These are phyloP conservation scores for Cucumis melo DNA, from an alignment of 306 rosid species.

Conservation along the genomic window DNA sequence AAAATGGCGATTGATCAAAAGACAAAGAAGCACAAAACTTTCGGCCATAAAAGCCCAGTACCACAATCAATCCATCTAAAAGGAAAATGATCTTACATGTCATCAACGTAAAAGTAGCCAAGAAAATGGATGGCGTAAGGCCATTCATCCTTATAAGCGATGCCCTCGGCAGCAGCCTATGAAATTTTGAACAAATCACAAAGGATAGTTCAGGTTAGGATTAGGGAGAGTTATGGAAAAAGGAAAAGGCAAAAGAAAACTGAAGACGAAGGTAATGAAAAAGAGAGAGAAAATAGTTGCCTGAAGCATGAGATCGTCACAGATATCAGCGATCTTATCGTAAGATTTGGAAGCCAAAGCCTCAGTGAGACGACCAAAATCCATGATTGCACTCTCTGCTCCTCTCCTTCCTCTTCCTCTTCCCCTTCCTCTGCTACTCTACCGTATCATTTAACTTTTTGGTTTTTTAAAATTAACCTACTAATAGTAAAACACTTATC, in stretches of 20 bases:
- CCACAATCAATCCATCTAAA: background rate
- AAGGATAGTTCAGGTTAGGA: background rate
- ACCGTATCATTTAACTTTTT: no score
- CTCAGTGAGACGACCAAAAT: conserved; percentile 32
- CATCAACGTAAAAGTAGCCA: conserved; percentile 47
- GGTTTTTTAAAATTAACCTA: no score
- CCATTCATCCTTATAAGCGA: conserved; percentile 61
- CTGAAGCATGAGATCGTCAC: conserved; percentile 65
- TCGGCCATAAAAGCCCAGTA: background rate
- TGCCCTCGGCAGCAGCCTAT: conserved; percentile 70
- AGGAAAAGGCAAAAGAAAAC: background rate
- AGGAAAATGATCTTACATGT: conserved; percentile 30
- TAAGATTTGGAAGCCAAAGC: conserved; percentile 48
- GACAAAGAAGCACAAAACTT: background rate
- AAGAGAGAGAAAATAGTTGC: conserved; percentile 2
- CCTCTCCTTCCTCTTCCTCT: background rate
- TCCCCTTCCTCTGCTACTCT: background rate
- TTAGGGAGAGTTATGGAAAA: background rate
- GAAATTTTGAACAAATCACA: background rate
- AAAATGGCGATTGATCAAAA: background rate
- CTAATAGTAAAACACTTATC: no score
- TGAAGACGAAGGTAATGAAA: background rate
- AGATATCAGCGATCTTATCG: conserved; percentile 47
- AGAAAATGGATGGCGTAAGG: conserved; percentile 75
- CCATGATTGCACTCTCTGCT: conserved; percentile 26